Base-by-base conservation (phyloP, 2,329 filamentous ascomycete species). In the Claviceps pusilla region DNA sequence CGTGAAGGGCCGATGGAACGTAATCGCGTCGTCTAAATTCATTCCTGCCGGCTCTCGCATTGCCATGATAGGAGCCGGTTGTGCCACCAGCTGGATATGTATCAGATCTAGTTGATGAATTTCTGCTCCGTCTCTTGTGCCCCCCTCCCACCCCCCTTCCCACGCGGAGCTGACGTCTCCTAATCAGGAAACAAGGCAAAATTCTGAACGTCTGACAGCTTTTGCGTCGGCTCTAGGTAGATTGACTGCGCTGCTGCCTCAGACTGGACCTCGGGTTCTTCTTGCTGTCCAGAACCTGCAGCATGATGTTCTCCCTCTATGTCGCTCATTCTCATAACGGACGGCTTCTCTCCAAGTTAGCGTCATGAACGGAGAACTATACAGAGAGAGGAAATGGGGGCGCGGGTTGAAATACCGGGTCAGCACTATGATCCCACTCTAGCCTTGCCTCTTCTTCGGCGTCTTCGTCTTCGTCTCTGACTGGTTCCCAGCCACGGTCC, bases 31-130 rank as follows among this genome's bases (percentile, higher is more conserved):
- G 48, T 72, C 73, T 52, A 76, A 74, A 59, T 75, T 76, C 63
- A 69, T 82, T 43, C 74, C 76, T 16, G 65, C 74, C 4, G 71
- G 68, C 10, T 73, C 71, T 54, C 70, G 71, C 24, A 79, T 89
- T 54, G 69, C 75, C 58, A 71, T 71, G 51, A 75, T 95, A 51
- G 87, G 84, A 29, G 89, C 87, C n/a, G 90, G 90, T 1, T 95
- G 89, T 70, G 90, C 90, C 48, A 95, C 90, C 19, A 94, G 84
- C 65, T 95, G 89, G 83, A 73, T 94, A 53, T 77, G 74, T 58
- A 72, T 80, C 51, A 63, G 61, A 55, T 43, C 54, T 41, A 39
- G 33, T 37, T 59, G 29, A 56, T 31, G 24, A 9, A 7, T 29
- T 4, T 45, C 9, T 12, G 6, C 42, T 35, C 16, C 43, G n/a